Percentiles rank a stretch among this genome's conserved stretches.
phyloP scores from a whole-genome alignment of 2,329 filamentous ascomycete genomes.

The Aspergillus unguis region DNA sequence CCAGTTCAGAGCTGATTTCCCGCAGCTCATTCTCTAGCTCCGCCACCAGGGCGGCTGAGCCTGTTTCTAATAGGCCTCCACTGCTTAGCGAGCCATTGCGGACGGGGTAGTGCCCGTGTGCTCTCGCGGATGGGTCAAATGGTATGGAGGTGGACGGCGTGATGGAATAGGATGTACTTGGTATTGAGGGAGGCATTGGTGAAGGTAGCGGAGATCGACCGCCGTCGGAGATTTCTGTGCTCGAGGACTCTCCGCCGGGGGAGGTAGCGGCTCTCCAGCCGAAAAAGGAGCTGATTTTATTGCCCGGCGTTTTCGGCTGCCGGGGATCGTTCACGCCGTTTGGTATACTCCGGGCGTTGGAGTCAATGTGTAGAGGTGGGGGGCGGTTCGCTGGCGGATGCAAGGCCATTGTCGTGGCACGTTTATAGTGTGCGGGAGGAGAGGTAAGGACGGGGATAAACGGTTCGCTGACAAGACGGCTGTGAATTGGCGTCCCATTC shows the following conservation, averaged over 20 bases:
- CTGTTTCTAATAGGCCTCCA: constrained; percentile 42
- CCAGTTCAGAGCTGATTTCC: constrained; percentile 88
- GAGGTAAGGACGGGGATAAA: constrained; percentile 64
- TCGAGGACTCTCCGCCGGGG: constrained; percentile 56
- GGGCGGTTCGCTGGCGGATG: constrained; percentile 41
- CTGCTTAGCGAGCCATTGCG: constrained; percentile 44
- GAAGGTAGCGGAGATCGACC: constrained; percentile 59
- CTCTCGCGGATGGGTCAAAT: constrained; percentile 49
- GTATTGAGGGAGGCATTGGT: constrained; percentile 44
- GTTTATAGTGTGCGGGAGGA: constrained; percentile 53
- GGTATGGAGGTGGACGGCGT: constrained; percentile 43
- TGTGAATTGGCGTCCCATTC: constrained; percentile 39
- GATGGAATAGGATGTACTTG: constrained; percentile 29
- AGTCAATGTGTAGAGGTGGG: constrained; percentile 45
- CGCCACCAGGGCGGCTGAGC: constrained; percentile 62
- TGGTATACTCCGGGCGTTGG: constrained; percentile 36
- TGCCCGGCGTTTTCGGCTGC: constrained; percentile 51
- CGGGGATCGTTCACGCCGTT: constrained; percentile 29
- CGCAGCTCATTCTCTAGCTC: constrained; percentile 93
- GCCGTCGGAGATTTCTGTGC: constrained; percentile 61
- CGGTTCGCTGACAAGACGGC: constrained; percentile 43
- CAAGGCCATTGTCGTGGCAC: constrained; percentile 44
- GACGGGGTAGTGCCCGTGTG: constrained; percentile 47
- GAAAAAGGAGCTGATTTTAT: constrained; percentile 64
- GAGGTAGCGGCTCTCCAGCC: constrained; percentile 60